Percentiles rank a stretch among this genome's conserved stretches.
These are phyloP conservation scores for Eurotiales sp. DNA, from an alignment of 2,329 filamentous ascomycete species.

Conservation along the genomic window DNA sequence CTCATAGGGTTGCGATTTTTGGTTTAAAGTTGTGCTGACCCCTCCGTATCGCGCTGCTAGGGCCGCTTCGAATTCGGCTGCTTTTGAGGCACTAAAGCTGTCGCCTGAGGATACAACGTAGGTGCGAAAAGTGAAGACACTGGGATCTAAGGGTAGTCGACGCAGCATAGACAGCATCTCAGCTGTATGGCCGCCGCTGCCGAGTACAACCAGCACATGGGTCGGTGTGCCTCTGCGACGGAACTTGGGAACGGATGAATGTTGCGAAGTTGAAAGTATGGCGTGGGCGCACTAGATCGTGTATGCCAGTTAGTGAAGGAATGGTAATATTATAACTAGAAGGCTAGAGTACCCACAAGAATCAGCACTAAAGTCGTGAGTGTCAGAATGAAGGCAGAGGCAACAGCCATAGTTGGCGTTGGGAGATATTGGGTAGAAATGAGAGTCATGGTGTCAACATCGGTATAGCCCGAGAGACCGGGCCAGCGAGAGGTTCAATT, in stretches of 20 bases:
- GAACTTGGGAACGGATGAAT: slow-evolving; percentile 26
- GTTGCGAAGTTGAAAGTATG: slow-evolving; percentile 28
- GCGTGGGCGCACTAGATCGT: slow-evolving; percentile 22
- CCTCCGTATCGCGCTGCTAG: slow-evolving; percentile 8
- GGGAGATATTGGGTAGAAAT: neutral
- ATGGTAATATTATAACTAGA: neutral
- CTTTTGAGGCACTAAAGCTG: slow-evolving; percentile 61
- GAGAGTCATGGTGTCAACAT: neutral
- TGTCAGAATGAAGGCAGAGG: neutral
- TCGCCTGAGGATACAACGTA: slow-evolving; percentile 81
- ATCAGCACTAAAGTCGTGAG: neutral
- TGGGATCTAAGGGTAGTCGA: slow-evolving; percentile 48
- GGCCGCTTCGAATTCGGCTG: slow-evolving; percentile 59
- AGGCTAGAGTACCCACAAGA: neutral
- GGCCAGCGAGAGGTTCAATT: neutral
- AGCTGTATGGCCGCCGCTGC: slow-evolving; percentile 88
- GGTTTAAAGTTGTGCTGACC: neutral
- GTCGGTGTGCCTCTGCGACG: slow-evolving; percentile 34
- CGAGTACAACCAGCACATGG: slow-evolving; percentile 76
- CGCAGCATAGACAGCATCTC: slow-evolving; percentile 88
- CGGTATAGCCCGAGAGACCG: neutral
- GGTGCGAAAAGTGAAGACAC: slow-evolving; percentile 62
- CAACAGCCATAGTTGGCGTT: slow-evolving; percentile 1
- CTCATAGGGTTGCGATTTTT: slow-evolving; percentile 47
- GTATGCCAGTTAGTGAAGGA: neutral